Conservation (phyloP, 148 eudicot genomes). For the Vaccinium darrowii region DNA sequence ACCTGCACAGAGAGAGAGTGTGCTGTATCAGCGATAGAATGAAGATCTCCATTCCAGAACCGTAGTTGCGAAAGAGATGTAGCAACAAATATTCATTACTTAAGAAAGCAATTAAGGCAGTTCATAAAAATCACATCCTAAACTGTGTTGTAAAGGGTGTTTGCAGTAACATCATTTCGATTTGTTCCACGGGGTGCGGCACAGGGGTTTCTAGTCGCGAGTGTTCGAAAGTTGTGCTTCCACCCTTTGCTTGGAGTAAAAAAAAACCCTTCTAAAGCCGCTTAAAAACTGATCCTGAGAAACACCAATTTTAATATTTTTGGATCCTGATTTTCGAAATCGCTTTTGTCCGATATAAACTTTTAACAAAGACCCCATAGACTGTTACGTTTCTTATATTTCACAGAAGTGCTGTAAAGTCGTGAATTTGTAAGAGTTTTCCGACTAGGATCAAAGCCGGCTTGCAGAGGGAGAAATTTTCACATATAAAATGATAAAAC, state of each 20-base stretch:
- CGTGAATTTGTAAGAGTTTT: background rate
- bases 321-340: background rate
- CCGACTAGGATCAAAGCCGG: background rate
- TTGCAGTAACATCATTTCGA: background rate
- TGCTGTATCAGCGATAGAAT: slow-evolving; percentile 1
- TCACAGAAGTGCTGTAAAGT: background rate
- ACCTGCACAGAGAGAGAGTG: slow-evolving; percentile 31
- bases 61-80: background rate
- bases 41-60: background rate
- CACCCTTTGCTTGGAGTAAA: background rate
- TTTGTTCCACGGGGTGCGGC: too few relatives aligned
- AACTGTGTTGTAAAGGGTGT: background rate
- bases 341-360: too few relatives aligned
- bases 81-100: background rate
- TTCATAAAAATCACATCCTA: background rate
- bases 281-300: background rate
- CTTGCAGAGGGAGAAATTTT: background rate
- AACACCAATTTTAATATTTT: background rate
- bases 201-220: background rate
- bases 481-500: background rate
- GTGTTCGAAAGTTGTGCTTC: background rate
- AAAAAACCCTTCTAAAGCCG: background rate
- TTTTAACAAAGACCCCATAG: background rate
- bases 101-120: background rate
- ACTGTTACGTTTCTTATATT: background rate